Base-by-base conservation (phyloP, 352 stramenopile species). In the Pythium folliculosum region DNA sequence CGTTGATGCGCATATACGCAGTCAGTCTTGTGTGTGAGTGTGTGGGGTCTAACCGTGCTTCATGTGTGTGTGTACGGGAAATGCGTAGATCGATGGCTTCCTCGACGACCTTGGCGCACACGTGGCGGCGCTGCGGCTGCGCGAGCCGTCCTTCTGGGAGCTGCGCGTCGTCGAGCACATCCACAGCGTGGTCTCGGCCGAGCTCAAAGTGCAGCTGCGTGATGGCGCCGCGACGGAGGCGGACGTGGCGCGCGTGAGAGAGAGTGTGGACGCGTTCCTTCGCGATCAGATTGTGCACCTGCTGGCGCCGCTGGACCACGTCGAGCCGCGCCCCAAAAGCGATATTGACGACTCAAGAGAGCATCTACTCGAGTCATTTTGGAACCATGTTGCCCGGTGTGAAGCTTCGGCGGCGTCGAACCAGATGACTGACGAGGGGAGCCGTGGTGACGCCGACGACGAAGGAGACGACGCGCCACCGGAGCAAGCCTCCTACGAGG, bases 121-220 rank as follows among this genome's bases (percentile, higher is more conserved):
- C 1, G 50, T 89, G 14, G 19, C 77, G 37, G 58, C 53, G 25
- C 52, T 88, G 4, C 60, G 77, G 14, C 21, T 49, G 0, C 63
- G 76, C 6, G 82, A 91, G 55, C 77, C 80, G 23, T 68, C 65
- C 0, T 87, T 89, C 49, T 91, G 82, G 82, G 69, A 89, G 57
- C 61, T 89, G 27, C 69, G 70, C 14, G 52, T 88, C 30, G 73
- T 83, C 17, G 35, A 85, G 37, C 73, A 62, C 37, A 80, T 91
- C 19, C 69, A 70, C 12, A 21, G 65, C 3, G 60, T 70, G 17
- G 48, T 52, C 38, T 43, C 38, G 9, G 21, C 78, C 1, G 66
- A 77, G 35, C 21, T 62, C 16, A 69, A 63, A 4, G 23, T 73
- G 8, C 58, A 43, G 16, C 38, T 69, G 25, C 35, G 54, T 3